A percentile compares a stretch with the other conserved stretches of the same genome.
phyloP scores from a whole-genome alignment of 2,329 filamentous ascomycete genomes.

The Fusarium anthophilum region DNA sequence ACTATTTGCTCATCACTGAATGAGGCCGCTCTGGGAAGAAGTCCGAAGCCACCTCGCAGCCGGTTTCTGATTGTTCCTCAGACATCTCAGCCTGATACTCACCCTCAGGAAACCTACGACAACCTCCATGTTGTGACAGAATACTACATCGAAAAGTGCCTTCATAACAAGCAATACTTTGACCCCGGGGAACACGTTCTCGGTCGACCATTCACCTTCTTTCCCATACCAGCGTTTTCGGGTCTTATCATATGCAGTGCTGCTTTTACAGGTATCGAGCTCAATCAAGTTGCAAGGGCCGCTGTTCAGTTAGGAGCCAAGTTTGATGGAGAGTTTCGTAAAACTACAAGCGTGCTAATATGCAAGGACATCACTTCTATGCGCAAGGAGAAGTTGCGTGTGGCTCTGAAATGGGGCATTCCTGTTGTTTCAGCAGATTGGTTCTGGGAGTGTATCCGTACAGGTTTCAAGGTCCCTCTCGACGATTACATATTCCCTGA shows the following conservation, averaged over 20 bases:
- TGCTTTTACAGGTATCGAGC: slow-evolving; percentile 83
- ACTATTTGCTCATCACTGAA: slow-evolving; percentile 54
- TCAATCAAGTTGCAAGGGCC: slow-evolving; percentile 83
- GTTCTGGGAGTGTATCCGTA: slow-evolving; percentile 83
- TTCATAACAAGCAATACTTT: slow-evolving; percentile 78
- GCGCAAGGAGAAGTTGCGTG: slow-evolving; percentile 79
- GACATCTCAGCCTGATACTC: slow-evolving; percentile 55
- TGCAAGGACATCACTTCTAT: slow-evolving; percentile 68
- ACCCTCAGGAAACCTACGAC: slow-evolving; percentile 51
- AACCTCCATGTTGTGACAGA: slow-evolving; percentile 74
- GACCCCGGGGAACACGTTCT: slow-evolving; percentile 76
- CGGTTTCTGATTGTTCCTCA: slow-evolving; percentile 67
- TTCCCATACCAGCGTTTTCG: slow-evolving; percentile 75
- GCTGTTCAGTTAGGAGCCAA: slow-evolving; percentile 80
- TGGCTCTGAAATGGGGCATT: slow-evolving; percentile 78
- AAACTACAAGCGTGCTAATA: slow-evolving; percentile 79
- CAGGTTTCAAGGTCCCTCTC: slow-evolving; percentile 58
- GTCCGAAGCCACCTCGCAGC: slow-evolving; percentile 44
- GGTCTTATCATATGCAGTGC: slow-evolving; percentile 80
- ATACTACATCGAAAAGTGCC: slow-evolving; percentile 91
- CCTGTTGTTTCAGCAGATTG: slow-evolving; percentile 84
- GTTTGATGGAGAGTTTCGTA: slow-evolving; percentile 81
- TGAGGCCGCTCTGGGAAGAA: slow-evolving; percentile 49
- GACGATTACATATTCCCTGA: slow-evolving; percentile 60
- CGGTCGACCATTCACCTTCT: slow-evolving; percentile 77